Evolutionary conservation across 352 stramenopile species (phyloP).

Genomic region (Phytophthora nicotianae): DNA sequence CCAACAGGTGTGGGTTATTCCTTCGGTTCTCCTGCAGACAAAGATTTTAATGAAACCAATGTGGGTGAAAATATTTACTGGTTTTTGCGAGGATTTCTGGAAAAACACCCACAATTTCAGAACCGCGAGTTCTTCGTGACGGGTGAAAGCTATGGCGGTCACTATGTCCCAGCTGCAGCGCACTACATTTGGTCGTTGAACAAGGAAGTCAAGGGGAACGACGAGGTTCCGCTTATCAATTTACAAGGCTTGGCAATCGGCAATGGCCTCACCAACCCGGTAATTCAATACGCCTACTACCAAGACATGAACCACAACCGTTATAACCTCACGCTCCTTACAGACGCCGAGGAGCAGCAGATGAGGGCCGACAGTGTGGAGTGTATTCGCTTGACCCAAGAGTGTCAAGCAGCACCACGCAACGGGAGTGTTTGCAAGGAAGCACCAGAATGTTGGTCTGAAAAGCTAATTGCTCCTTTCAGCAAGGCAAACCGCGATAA

Average conservation of each 20-base stretch:
- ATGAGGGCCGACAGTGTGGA: constrained; percentile 45
- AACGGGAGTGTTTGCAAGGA: constrained; percentile 33
- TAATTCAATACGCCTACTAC: constrained; percentile 51
- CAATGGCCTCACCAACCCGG: constrained; percentile 54
- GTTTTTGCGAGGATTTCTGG: constrained; percentile 49
- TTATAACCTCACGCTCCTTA: constrained; percentile 57
- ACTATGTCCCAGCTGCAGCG: constrained; percentile 51
- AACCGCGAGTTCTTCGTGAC: constrained; percentile 51
- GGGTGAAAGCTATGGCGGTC: constrained; percentile 58
- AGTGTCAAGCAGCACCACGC: constrained; percentile 29
- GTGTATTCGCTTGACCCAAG: constrained; percentile 46
- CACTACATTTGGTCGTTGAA: constrained; percentile 55
- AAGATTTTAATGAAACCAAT: constrained; percentile 43
- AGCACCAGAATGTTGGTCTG: constrained; percentile 44
- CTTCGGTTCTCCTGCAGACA: constrained; percentile 29
- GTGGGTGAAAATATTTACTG: constrained; percentile 56
- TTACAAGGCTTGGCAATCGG: constrained; percentile 58
- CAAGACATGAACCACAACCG: constrained; percentile 61
- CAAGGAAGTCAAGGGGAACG: constrained; percentile 14
- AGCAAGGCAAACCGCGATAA: constrained; percentile 35
- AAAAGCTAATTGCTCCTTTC: constrained; percentile 54
- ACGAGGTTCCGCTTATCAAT: constrained; percentile 35
- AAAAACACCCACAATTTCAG: constrained; percentile 47
- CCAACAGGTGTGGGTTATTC: constrained; percentile 55
- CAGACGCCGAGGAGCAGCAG: constrained; percentile 26